These are phyloP conservation scores for Abelmoschus esculentus DNA, from an alignment of 345 rosid genomes.

Conservation along the genomic window DNA sequence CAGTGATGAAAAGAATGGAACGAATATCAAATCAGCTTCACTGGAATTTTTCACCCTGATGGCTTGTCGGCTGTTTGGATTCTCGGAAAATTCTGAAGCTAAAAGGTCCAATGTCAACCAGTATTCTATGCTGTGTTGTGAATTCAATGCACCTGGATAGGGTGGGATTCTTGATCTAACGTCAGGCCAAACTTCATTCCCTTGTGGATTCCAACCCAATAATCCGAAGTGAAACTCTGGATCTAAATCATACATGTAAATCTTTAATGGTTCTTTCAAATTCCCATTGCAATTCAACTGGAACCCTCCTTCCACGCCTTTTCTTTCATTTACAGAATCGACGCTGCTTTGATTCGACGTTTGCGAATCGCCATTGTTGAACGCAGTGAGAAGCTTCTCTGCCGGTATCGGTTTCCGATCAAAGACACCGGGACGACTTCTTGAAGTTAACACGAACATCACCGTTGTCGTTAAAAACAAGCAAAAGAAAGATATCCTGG, in stretches of 20 bases:
- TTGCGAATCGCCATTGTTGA: slow-evolving; percentile 21
- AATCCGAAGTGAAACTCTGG: slow-evolving; percentile 84
- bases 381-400: slow-evolving; percentile 20
- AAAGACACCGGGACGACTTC: slow-evolving; percentile 32
- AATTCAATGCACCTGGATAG: slow-evolving; percentile 85
- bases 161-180: slow-evolving; percentile 40
- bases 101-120: slow-evolving; percentile 91
- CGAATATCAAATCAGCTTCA: slow-evolving; percentile 74
- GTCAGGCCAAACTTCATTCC: slow-evolving; percentile 70
- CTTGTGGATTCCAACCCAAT: slow-evolving; percentile 60
- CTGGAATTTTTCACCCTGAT: slow-evolving; percentile 69
- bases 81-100: slow-evolving; percentile 50
- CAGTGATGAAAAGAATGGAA: slow-evolving; percentile 85
- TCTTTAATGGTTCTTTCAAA: slow-evolving; percentile 37
- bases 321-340: neutral
- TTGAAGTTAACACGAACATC: slow-evolving; percentile 46
- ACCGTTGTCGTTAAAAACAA: slow-evolving; percentile 35
- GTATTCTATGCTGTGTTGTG: slow-evolving; percentile 91
- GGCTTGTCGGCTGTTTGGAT: slow-evolving; percentile 41
- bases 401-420: slow-evolving; percentile 26
- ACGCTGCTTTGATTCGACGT: neutral
- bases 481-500: slow-evolving; percentile 40
- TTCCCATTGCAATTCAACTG: slow-evolving; percentile 16
- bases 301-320: slow-evolving; percentile 9
- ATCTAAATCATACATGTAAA: slow-evolving; percentile 83